Evolutionary conservation across 2,329 filamentous ascomycete species (phyloP), one percentile per base, ranked within the genome.

Genomic region (Rhexocercosporidium sp.): DNA sequence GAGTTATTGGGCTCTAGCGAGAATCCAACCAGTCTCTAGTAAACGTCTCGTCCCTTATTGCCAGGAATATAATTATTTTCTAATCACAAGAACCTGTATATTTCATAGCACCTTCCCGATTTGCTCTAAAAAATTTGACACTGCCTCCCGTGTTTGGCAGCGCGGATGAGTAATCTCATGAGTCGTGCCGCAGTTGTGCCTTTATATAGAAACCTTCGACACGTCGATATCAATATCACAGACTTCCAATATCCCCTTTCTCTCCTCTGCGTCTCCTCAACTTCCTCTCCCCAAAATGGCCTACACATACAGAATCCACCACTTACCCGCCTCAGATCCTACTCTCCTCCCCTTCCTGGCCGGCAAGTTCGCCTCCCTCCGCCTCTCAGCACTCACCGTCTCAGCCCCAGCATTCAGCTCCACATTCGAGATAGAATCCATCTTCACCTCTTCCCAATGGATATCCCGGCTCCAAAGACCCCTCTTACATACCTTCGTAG

Each of bases 401-500:
- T 71, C 77, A 25, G 69, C 75, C 2, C 34, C 59, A 22, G 76
- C 77, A 11, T 79, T 79, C 63, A 70, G 72, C 34, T 75, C 74
- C 3, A 78, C 76, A 3, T 77, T 77, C 53, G 76, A 71, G 3
- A 68, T 72, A 16, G 77, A 79, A 70, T 74, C 74, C 4, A 66
- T 67, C 9, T 74, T 75, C 59, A 62, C 69, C 0, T 62, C 74
- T 25, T 47, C 68, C 1, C 64, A 75, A 49, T 79, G 78, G 77
- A 69, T 73, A 3, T 44, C 68, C 12, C 74, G 72, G 5, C 65
- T 79, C 3, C 70, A 70, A 3, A 63, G 69, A 11, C 66, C 68
- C 1, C 61, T 69, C 25, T 57, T 73, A n/a, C 70, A 78, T 22
- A 73, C 73, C 9, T 78, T 79, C 62, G 72, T 78, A 18, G 78